Percentiles rank a stretch among this genome's conserved stretches.
Conservation (phyloP, 2,329 filamentous ascomycete species). For the Allantophomopsis cytisporea region DNA sequence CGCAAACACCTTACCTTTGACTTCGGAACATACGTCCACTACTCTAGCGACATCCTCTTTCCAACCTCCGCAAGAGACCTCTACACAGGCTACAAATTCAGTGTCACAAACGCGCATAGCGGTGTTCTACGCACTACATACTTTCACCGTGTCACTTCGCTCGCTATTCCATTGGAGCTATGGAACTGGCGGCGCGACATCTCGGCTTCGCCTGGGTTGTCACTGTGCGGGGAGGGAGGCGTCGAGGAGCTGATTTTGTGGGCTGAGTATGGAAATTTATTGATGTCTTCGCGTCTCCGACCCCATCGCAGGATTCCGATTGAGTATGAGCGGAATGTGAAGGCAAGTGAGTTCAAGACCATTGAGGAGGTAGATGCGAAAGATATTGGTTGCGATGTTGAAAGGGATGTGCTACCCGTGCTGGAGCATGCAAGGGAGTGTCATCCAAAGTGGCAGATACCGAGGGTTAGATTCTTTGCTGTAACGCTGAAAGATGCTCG, state of each 20-base stretch:
- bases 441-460: neutral
- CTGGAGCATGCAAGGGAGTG: neutral
- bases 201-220: neutral
- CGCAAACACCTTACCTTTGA: neutral
- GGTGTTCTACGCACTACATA: neutral
- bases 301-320: too few relatives aligned
- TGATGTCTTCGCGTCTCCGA: too few relatives aligned
- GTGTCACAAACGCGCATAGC: neutral
- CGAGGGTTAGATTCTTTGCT: neutral
- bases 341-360: neutral
- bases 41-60: neutral
- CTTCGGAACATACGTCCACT: neutral
- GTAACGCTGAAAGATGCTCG: neutral
- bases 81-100: neutral
- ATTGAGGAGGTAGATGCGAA: neutral
- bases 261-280: neutral
- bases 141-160: neutral
- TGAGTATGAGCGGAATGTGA: neutral
- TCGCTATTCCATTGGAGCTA: neutral
- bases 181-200: neutral
- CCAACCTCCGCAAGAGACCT: neutral
- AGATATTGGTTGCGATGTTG: neutral
- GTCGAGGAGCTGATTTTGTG: neutral
- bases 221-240: neutral
- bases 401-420: neutral